Evolutionary conservation across 441 rosid species (phyloP).

Genomic region (Pelargonium fulgidum): DNA sequence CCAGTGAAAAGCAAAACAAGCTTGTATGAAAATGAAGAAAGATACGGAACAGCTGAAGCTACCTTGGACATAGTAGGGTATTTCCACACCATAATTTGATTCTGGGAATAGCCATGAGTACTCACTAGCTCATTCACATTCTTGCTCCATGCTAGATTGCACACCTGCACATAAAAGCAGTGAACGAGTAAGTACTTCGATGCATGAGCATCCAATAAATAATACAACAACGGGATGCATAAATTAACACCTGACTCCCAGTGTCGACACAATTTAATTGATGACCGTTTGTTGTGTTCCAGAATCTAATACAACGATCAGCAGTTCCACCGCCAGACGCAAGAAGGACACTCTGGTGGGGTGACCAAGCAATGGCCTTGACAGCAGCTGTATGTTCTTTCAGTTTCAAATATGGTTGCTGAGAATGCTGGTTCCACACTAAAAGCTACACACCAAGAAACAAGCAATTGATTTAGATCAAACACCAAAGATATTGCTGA

Average conservation of each 20-base stretch:
- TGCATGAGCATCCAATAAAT: not conserved
- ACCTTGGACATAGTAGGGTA: slow-evolving; percentile 92
- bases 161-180: slow-evolving; percentile 21
- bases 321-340: slow-evolving; percentile 99
- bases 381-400: slow-evolving; percentile 97
- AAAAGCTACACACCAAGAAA: slow-evolving; percentile 53
- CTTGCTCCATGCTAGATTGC: slow-evolving; percentile 97
- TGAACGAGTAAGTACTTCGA: too few relatives aligned
- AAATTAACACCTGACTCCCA: slow-evolving; percentile 69
- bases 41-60: not conserved
- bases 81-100: slow-evolving; percentile 98
- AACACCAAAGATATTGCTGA: not conserved
- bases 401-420: slow-evolving; percentile 62
- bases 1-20: not conserved
- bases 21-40: not conserved
- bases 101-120: slow-evolving; percentile 95
- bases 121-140: slow-evolving; percentile 94
- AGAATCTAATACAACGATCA: slow-evolving; percentile 88
- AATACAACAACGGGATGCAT: not conserved
- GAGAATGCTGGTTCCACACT: slow-evolving; percentile 95
- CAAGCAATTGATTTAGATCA: slow-evolving; percentile 10
- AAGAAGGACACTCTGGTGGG: slow-evolving; percentile 86
- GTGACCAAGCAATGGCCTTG: slow-evolving; percentile 97
- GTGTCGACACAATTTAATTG: slow-evolving; percentile 83
- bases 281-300: slow-evolving; percentile 90